These are phyloP conservation scores for Coemansia sp. DNA, from an alignment of 192 early-diverging fungal species.

Conservation along the genomic window DNA sequence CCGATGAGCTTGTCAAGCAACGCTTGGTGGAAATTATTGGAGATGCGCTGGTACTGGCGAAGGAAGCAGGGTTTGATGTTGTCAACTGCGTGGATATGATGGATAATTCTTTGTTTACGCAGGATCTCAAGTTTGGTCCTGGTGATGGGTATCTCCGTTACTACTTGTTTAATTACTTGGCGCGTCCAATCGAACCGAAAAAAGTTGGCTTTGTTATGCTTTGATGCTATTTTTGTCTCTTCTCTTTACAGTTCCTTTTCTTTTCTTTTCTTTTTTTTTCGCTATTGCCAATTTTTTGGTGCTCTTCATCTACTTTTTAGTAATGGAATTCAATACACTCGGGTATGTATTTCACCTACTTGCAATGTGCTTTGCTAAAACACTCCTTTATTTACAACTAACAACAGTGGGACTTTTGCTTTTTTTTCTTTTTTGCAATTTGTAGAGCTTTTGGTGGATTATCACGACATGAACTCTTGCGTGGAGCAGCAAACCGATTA, in stretches of 20 bases:
- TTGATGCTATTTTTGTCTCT: slow-evolving; percentile 26
- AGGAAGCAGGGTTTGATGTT: slow-evolving; percentile 79
- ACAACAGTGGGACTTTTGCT: not conserved
- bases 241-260: slow-evolving; percentile 2
- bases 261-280: not conserved
- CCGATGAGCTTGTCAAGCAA: slow-evolving; percentile 46
- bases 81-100: slow-evolving; percentile 92
- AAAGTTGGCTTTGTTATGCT: slow-evolving; percentile 91
- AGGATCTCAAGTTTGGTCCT: slow-evolving; percentile 83
- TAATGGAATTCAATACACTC: slow-evolving; percentile 39
- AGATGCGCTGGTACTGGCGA: slow-evolving; percentile 79
- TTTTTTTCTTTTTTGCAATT: not conserved
- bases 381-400: not conserved
- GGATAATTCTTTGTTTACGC: slow-evolving; percentile 81
- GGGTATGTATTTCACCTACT: slow-evolving; percentile 19
- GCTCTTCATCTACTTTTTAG: not conserved
- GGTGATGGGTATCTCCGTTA: slow-evolving; percentile 95
- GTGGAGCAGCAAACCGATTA: slow-evolving; percentile 60
- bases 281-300: not conserved
- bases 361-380: slow-evolving; percentile 3
- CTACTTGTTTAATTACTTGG: slow-evolving; percentile 96
- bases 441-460: slow-evolving; percentile 37
- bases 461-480: slow-evolving; percentile 54
- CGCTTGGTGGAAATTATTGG: slow-evolving; percentile 64
- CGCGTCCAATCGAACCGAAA: slow-evolving; percentile 61